Evolutionary conservation across 805 yeast species (phyloP), one percentile per base, ranked within the genome.

Genomic region (Saturnispora halmiae): DNA sequence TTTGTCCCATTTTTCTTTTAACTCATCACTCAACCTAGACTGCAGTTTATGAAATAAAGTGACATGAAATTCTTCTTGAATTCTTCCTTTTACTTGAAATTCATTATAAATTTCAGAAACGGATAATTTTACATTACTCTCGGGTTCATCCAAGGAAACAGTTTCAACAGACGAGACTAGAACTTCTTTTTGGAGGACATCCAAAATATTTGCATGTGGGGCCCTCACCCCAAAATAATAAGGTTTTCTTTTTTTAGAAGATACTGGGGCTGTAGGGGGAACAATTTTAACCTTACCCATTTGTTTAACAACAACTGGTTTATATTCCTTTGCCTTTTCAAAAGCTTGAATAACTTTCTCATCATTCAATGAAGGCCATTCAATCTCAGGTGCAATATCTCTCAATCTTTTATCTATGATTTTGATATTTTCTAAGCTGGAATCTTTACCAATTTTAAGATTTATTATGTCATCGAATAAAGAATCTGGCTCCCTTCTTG

Each of bases 401-500:
- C 62, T 47, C 26, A 85, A 43, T 4, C 53, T 45, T 0, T 43
- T 13, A 1, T 79, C 52, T 2, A 82, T 61, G 0, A 43, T 46
- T 43, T 59, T 61, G 3, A 78, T 68, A 52, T 82, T 82, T 1
- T 47, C 43, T 28, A 72, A 52, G 0, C 82, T 69, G 0, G 82
- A 71, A 18, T 69, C 59, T 2, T 56, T 47, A 1, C 49, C 52
- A 4, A 75, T 72, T 4, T 68, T 61, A 39, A 92, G 59, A 41
- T 79, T 63, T 18, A 92, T 73, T 2, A 84, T 65, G 10, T 64
- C 45, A 55, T 84, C 90, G 63, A 88, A 90, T 28, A 55, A 48
- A 9, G 64, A 60, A 49, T 88, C 96, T 0, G 95, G 94, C 3
- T 54, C 57, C 11, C 46, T 56, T 0, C 47, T 41, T 1, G 61